Percentiles rank a stretch among this genome's conserved stretches.
phyloP scores from a whole-genome alignment of 2,329 filamentous ascomycete species.

The Diaporthe longicolla region DNA sequence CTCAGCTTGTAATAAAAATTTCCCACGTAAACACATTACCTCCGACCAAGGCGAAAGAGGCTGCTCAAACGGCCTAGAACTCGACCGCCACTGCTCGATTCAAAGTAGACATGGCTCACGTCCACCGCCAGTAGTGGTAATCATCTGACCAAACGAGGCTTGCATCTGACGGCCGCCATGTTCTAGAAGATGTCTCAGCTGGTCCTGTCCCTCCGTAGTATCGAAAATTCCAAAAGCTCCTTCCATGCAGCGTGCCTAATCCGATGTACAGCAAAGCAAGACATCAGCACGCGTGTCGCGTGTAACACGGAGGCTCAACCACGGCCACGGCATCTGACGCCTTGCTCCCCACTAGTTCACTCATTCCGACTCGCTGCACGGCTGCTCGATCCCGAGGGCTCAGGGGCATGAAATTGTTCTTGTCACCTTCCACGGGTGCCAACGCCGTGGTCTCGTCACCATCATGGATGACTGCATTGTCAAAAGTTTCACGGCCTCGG shows the following conservation, averaged over 20 bases:
- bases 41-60: no score
- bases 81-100: not conserved
- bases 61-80: no score
- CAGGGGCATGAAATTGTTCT: conserved; percentile 7
- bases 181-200: not conserved
- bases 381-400: not conserved
- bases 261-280: conserved; percentile 19
- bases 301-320: not conserved
- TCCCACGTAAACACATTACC: no score
- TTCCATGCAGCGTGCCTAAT: conserved; percentile 38
- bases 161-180: conserved; percentile 37
- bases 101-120: not conserved
- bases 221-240: not conserved
- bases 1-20: not conserved
- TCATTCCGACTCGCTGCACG: not conserved
- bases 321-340: not conserved
- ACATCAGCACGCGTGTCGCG: conserved; percentile 28
- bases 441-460: not conserved
- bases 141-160: conserved; percentile 49
- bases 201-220: not conserved
- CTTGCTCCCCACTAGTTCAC: not conserved
- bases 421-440: not conserved
- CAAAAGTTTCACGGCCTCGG: not conserved
- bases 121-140: conserved; percentile 49
- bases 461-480: conserved; percentile 1